These are phyloP conservation scores for Neurospora sp. DNA, from an alignment of 495 filamentous ascomycete genomes.

Conservation along the genomic window DNA sequence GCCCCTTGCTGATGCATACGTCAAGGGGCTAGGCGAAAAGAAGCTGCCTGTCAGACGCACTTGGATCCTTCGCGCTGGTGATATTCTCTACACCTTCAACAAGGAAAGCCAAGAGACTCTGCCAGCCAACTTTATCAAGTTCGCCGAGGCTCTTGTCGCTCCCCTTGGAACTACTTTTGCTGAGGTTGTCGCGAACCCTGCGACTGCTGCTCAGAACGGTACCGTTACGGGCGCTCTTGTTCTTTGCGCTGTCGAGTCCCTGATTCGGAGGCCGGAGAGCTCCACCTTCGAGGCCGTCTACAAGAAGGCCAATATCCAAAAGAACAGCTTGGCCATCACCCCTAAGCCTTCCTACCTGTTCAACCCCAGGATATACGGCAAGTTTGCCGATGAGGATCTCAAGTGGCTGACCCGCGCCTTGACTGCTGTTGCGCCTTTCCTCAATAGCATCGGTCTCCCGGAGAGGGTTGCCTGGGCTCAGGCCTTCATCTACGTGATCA, in stretches of 20 bases:
- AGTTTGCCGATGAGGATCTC: slow-evolving; percentile 64
- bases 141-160: slow-evolving; percentile 49
- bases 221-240: slow-evolving; percentile 65
- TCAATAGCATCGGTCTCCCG: slow-evolving; percentile 17
- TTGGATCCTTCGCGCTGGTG: slow-evolving; percentile 68
- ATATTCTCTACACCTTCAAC: slow-evolving; percentile 52
- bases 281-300: slow-evolving; percentile 34
- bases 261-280: slow-evolving; percentile 33
- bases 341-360: slow-evolving; percentile 80
- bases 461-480: slow-evolving; percentile 61
- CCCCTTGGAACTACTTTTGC: slow-evolving; percentile 64
- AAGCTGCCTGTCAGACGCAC: slow-evolving; percentile 63
- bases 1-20: slow-evolving; percentile 55
- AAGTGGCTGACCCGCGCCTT: slow-evolving; percentile 68
- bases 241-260: slow-evolving; percentile 48
- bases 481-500: slow-evolving; percentile 69
- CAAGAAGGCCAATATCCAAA: slow-evolving; percentile 49
- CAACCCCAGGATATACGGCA: slow-evolving; percentile 73
- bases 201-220: slow-evolving; percentile 66
- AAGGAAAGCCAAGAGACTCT: slow-evolving; percentile 31
- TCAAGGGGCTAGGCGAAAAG: slow-evolving; percentile 80
- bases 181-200: slow-evolving; percentile 67
- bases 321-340: slow-evolving; percentile 51
- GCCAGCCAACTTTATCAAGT: slow-evolving; percentile 37
- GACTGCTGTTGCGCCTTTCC: slow-evolving; percentile 41